Conservation (phyloP, 352 stramenopile species). For the Phytophthora sp. region DNA sequence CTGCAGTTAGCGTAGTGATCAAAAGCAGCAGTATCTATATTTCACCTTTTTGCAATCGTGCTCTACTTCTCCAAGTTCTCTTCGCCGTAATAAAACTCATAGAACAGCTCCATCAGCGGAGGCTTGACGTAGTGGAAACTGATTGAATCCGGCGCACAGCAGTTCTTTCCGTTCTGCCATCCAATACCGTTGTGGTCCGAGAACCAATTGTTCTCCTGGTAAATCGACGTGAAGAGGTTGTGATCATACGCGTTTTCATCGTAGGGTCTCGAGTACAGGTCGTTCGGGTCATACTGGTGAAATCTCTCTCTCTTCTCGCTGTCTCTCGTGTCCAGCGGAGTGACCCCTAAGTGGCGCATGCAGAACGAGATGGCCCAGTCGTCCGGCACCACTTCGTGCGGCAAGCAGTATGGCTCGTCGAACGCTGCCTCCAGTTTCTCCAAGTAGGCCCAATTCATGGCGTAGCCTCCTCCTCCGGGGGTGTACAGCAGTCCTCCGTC, state of each 20-base stretch:
- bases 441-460: conserved; percentile 86
- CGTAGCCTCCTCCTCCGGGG: conserved; percentile 79
- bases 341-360: conserved; percentile 75
- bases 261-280: conserved; percentile 70
- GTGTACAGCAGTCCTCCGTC: conserved; percentile 85
- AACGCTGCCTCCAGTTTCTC: conserved; percentile 70
- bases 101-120: conserved; percentile 85
- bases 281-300: conserved; percentile 84
- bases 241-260: conserved; percentile 80
- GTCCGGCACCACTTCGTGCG: conserved; percentile 73
- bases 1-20: conserved; percentile 38
- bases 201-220: conserved; percentile 91
- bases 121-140: conserved; percentile 90
- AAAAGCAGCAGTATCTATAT: not conserved
- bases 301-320: conserved; percentile 73
- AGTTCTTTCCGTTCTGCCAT: conserved; percentile 80
- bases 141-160: conserved; percentile 79
- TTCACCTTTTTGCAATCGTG: no score
- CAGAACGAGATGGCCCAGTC: conserved; percentile 91
- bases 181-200: conserved; percentile 83
- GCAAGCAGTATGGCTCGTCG: conserved; percentile 78
- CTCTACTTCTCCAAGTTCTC: conserved; percentile 4
- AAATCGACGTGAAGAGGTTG: conserved; percentile 74
- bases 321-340: conserved; percentile 80
- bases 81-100: conserved; percentile 79